Evolutionary conservation across 2,329 filamentous ascomycete species (phyloP).

Genomic region (Corynespora cassiicola): DNA sequence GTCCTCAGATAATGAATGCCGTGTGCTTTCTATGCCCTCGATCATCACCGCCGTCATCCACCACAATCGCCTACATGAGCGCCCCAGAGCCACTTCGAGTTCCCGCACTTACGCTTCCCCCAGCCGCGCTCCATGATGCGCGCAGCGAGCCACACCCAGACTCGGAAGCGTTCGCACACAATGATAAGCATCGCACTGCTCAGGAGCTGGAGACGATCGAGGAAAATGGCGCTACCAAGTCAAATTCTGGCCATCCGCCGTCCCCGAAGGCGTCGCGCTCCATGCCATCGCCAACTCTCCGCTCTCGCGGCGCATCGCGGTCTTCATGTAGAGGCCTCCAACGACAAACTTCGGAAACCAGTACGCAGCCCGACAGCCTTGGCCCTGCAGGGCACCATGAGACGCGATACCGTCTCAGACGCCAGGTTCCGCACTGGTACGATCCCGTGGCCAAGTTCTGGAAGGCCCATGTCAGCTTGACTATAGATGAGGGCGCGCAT

Average conservation of each 20-base stretch:
- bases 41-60: neutral
- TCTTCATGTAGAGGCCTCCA: constrained; percentile 1
- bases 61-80: constrained; percentile 12
- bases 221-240: neutral
- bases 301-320: constrained; percentile 7
- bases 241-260: constrained; percentile 1
- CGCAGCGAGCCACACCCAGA: constrained; percentile 20
- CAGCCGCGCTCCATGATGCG: constrained; percentile 12
- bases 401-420: constrained; percentile 15
- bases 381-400: constrained; percentile 12
- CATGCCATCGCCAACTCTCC: constrained; percentile 6
- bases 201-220: constrained; percentile 20
- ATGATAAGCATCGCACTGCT: constrained; percentile 20
- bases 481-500: constrained; percentile 57
- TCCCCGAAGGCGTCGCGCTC: constrained; percentile 2
- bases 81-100: constrained; percentile 5
- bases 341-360: constrained; percentile 11
- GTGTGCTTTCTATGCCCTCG: neutral
- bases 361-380: constrained; percentile 17
- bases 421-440: constrained; percentile 41
- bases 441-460: constrained; percentile 53
- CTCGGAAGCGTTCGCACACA: constrained; percentile 18
- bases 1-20: no score
- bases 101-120: constrained; percentile 34
- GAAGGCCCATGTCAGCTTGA: constrained; percentile 56